Conservation (phyloP, 305 asterid species). For the Coffea humblotiana region DNA sequence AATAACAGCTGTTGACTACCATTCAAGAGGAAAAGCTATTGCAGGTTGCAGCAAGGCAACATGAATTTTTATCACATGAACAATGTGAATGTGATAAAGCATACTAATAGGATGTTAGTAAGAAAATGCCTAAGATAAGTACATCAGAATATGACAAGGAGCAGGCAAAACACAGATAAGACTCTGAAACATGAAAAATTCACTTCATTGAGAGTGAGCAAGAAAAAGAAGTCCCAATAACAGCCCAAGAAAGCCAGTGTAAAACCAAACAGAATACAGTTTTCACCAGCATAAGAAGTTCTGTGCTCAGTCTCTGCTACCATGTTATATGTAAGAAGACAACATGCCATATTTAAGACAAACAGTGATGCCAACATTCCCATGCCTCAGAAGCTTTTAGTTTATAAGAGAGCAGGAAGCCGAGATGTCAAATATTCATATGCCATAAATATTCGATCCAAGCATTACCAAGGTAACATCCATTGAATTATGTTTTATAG, state of each 20-base stretch:
- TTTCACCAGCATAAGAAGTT: neutral
- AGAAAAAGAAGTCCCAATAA: neutral
- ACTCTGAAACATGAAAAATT: neutral
- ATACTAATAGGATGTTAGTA: no score
- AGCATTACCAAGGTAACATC: no score
- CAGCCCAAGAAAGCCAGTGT: neutral
- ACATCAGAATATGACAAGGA: no score
- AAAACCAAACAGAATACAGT: neutral
- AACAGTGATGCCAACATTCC: neutral
- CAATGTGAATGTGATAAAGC: neutral
- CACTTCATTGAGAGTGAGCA: neutral
- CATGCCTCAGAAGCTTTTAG: neutral
- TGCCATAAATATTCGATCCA: no score
- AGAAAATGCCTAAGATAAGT: neutral
- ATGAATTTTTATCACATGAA: neutral
- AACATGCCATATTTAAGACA: neutral
- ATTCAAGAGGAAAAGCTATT: neutral
- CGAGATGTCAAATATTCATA: neutral
- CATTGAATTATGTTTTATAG: no score
- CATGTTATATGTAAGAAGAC: no score
- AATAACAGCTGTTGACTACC: neutral
- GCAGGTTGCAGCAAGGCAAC: neutral
- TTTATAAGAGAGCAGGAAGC: neutral
- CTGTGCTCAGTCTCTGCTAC: neutral
- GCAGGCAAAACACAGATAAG: no score